Evolutionary conservation across 768 basidiomycete genomes (phyloP).

Genomic region (Suillus subalutaceus): DNA sequence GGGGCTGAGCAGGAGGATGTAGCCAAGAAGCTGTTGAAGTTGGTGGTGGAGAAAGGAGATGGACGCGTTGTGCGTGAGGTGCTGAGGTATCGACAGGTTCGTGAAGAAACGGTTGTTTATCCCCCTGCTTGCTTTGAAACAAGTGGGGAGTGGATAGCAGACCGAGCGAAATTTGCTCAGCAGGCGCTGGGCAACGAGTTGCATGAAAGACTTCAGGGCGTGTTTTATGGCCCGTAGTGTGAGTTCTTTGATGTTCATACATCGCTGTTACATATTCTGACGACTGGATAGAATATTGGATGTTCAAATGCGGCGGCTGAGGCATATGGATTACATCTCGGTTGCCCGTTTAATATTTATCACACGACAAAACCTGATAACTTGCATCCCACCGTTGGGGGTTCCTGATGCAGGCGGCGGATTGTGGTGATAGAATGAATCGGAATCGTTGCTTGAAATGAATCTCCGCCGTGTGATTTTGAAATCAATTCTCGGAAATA

Average conservation of each 20-base stretch:
- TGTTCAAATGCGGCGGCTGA: neutral
- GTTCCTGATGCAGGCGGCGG: neutral
- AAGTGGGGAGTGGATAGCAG: constrained; percentile 19
- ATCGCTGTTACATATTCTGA: neutral
- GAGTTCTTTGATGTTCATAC: neutral
- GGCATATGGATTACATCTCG: neutral
- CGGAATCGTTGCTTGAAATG: neutral
- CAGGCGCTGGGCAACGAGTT: constrained; percentile 10
- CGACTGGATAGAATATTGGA: neutral
- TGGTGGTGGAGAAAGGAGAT: constrained; percentile 53
- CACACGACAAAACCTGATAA: neutral
- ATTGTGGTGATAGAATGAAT: neutral
- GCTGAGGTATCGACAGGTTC: constrained; percentile 56
- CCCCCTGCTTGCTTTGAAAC: constrained; percentile 56
- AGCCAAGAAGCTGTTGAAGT: constrained; percentile 48
- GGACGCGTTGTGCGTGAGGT: constrained; percentile 53
- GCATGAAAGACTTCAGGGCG: constrained; percentile 5
- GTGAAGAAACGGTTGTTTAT: constrained; percentile 38
- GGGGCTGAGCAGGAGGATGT: constrained; percentile 21
- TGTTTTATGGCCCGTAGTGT: constrained; percentile 1
- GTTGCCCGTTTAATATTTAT: neutral
- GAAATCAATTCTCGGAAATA: neutral
- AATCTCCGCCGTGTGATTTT: neutral
- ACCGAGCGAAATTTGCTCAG: neutral
- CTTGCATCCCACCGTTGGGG: neutral